phyloP scores from a whole-genome alignment of 305 asterid species.

The Solanum hybrid region DNA sequence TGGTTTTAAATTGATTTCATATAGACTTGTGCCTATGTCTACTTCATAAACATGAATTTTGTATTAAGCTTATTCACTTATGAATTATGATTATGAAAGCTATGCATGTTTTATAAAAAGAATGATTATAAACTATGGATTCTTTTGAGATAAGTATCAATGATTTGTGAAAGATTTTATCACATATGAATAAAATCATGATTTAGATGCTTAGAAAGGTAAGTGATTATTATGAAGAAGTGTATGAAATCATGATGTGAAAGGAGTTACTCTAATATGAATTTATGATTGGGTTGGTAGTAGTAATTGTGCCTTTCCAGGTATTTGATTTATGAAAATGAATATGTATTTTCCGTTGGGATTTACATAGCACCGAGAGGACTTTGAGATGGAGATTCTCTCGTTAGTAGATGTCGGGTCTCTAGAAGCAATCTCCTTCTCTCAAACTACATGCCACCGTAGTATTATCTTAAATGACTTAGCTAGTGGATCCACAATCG shows the following conservation, averaged over 20 bases:
- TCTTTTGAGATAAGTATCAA: too few species aligned
- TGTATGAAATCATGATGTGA: background rate
- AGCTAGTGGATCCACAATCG: background rate
- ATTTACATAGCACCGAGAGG: background rate
- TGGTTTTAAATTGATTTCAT: background rate
- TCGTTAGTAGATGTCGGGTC: background rate
- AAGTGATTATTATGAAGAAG: background rate
- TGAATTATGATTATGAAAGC: background rate
- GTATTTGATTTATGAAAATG: background rate
- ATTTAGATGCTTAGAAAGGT: background rate
- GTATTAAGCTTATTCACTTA: background rate
- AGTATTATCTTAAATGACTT: too few species aligned
- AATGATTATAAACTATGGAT: too few species aligned
- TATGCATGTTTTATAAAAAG: too few species aligned
- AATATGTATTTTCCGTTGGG: background rate
- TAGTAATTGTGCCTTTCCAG: background rate
- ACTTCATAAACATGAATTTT: background rate
- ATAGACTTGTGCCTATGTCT: background rate
- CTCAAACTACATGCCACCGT: background rate
- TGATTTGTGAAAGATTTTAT: too few species aligned
- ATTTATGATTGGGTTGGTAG: background rate
- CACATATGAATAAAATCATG: background rate
- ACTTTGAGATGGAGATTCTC: background rate
- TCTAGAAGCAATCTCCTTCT: background rate
- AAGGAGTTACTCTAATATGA: background rate